Conservation (phyloP, 225 moss, liverwort and hornwort genomes). For the Takakia lepidozioides region DNA sequence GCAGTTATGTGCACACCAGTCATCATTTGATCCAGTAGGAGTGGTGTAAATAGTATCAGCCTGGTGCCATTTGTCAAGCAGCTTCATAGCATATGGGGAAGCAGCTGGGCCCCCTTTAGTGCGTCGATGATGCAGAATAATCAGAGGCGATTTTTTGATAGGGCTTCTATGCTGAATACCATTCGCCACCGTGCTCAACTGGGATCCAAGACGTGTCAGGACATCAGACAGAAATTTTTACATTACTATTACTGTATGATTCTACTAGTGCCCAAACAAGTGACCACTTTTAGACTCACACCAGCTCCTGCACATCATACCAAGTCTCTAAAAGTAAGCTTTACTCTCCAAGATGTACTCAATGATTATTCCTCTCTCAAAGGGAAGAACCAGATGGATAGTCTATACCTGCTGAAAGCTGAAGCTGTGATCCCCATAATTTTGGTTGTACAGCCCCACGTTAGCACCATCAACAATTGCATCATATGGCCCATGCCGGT, state of each 20-base stretch:
- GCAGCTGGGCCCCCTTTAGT: slow-evolving; percentile 77
- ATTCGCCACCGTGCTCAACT: slow-evolving; percentile 87
- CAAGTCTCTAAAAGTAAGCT: too few relatives aligned
- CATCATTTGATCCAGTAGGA: slow-evolving; percentile 94
- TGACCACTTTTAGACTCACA: too few relatives aligned
- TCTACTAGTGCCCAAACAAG: background rate
- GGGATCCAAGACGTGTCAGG: slow-evolving; percentile 21
- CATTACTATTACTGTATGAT: too few relatives aligned
- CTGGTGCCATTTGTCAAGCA: slow-evolving; percentile 66
- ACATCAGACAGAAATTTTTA: background rate
- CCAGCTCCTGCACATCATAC: too few relatives aligned
- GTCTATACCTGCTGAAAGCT: slow-evolving; percentile 72
- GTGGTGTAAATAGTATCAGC: slow-evolving; percentile 68
- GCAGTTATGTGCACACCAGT: slow-evolving; percentile 89
- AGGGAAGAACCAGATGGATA: background rate
- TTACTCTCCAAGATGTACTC: too few relatives aligned
- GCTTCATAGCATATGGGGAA: slow-evolving; percentile 43
- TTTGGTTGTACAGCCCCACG: slow-evolving; percentile 82
- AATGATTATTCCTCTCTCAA: too few relatives aligned
- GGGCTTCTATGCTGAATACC: slow-evolving; percentile 51
- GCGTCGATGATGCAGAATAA: slow-evolving; percentile 81
- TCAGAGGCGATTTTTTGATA: slow-evolving; percentile 54
- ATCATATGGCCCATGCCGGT: slow-evolving; percentile 76
- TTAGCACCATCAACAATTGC: slow-evolving; percentile 92
- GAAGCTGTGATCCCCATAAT: slow-evolving; percentile 84